These are phyloP conservation scores for Blumeriella jaapii DNA, from an alignment of 2,329 filamentous ascomycete genomes.

Conservation along the genomic window DNA sequence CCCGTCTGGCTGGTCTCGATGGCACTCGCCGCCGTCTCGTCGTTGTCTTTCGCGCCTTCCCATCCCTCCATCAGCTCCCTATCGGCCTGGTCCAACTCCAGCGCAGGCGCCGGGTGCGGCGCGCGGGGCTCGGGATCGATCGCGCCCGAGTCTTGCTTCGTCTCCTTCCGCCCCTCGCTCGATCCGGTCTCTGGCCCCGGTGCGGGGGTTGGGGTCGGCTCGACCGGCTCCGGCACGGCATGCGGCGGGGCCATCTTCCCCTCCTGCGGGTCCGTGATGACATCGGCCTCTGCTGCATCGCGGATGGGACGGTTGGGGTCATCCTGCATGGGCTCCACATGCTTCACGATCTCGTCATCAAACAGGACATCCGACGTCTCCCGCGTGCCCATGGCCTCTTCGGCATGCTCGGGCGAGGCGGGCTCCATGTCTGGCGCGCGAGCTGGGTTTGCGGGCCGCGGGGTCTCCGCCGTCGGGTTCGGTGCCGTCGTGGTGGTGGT, in stretches of 20 bases:
- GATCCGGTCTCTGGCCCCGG: not conserved
- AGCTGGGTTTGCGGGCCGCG: not conserved
- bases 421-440: not conserved
- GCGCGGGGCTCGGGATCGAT: not conserved
- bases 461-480: not conserved
- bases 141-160: too few species aligned
- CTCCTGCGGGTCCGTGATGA: not conserved
- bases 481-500: conserved; percentile 1
- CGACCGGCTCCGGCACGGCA: not conserved
- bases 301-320: too few species aligned
- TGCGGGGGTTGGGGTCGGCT: conserved; percentile 6
- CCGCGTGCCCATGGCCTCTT: conserved; percentile 10
- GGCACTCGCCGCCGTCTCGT: not conserved
- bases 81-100: not conserved
- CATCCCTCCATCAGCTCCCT: not conserved
- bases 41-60: not conserved
- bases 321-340: too few species aligned
- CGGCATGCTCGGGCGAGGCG: conserved; percentile 1
- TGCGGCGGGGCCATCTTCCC: not conserved
- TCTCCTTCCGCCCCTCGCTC: not conserved
- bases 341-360: conserved; percentile 10
- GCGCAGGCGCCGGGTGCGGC: not conserved
- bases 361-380: conserved; percentile 9
- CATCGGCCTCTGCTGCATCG: too few species aligned
- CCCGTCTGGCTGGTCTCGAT: not conserved